These are phyloP conservation scores for Phytopythium mirpurense DNA, from an alignment of 352 stramenopile genomes.

Conservation along the genomic window DNA sequence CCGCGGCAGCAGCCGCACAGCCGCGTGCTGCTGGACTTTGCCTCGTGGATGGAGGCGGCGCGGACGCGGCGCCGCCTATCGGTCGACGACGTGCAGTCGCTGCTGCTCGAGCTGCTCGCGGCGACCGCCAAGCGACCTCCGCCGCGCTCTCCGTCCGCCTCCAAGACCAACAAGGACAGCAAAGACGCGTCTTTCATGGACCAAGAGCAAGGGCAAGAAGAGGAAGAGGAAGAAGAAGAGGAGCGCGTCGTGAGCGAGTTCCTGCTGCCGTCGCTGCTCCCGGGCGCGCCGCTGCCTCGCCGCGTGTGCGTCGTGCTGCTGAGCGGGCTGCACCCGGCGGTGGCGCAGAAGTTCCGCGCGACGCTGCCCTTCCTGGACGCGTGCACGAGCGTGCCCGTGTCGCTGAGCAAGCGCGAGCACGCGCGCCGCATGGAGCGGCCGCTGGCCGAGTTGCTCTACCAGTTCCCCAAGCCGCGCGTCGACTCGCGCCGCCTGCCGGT, in stretches of 20 bases:
- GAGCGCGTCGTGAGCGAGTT: constrained; percentile 34
- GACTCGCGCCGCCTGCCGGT: constrained; percentile 46
- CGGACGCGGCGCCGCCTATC: constrained; percentile 39
- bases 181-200: background rate
- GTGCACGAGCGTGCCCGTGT: constrained; percentile 64
- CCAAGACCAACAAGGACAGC: background rate
- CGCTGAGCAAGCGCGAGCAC: constrained; percentile 57
- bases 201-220: constrained; percentile 45
- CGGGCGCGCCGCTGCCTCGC: constrained; percentile 31
- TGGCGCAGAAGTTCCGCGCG: constrained; percentile 64
- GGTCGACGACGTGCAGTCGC: constrained; percentile 54
- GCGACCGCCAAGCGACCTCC: background rate
- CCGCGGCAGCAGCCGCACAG: constrained; percentile 55
- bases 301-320: constrained; percentile 76
- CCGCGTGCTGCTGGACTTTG: constrained; percentile 71
- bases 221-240: constrained; percentile 48
- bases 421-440: constrained; percentile 48
- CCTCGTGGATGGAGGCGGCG: constrained; percentile 53
- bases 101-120: constrained; percentile 49
- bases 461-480: constrained; percentile 56
- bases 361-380: constrained; percentile 67
- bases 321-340: constrained; percentile 56
- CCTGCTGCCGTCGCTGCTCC: constrained; percentile 45
- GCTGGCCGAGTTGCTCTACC: constrained; percentile 62
- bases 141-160: too few relatives aligned